Evolutionary conservation across 2,329 filamentous ascomycete genomes (phyloP), one percentile per base, ranked within the genome.

Genomic region (Podosphaera aphanis): DNA sequence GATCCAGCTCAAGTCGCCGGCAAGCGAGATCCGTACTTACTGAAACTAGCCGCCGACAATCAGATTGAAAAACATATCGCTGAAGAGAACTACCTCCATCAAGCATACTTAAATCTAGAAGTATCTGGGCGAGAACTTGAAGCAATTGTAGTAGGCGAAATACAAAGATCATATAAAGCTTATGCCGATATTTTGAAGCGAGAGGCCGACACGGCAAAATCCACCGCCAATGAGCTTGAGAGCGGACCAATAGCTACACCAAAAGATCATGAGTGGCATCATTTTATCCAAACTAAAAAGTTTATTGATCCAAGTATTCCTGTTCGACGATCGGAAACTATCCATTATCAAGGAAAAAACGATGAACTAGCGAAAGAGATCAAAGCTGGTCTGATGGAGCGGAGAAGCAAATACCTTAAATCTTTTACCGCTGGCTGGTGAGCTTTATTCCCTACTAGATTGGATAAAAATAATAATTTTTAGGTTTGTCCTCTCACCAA

Each of bases 361-460:
- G 93, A 60, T 77, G 82, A 49, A 75, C 83, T 45, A 62, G 83
- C 69, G 59, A 67, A 82, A 49, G 88, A 95, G 61, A 82, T 98
- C 45, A 73, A 86, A 49, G 83, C 84, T 18, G 90, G 90, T 2
- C 77, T 94, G 63, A 67, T 98, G 31, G 90, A 98, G 66, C 79
- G 90, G 53, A 95, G 95, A 75, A 93, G 85, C 71, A 98, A 95
- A 60, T 98, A 95, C 58, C 66, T 98, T 50, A 95, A 94, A 67
- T 94, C 86, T 25, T 56, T 56, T 43, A 56, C 52, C 21, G 52
- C 52, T 41, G 88, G 88, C 58, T 95, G 88, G 86, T 88, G 67
- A 63, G 78, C 66, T 20, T 25, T 33, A 20, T 35, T 29, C 18
- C 31, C 21, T 7, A 18, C 2, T 18, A 6, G 16, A 33, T 16